Percentiles rank a stretch among this genome's conserved stretches.
Conservation (phyloP, 495 filamentous ascomycete genomes). For the Neurospora sp. region DNA sequence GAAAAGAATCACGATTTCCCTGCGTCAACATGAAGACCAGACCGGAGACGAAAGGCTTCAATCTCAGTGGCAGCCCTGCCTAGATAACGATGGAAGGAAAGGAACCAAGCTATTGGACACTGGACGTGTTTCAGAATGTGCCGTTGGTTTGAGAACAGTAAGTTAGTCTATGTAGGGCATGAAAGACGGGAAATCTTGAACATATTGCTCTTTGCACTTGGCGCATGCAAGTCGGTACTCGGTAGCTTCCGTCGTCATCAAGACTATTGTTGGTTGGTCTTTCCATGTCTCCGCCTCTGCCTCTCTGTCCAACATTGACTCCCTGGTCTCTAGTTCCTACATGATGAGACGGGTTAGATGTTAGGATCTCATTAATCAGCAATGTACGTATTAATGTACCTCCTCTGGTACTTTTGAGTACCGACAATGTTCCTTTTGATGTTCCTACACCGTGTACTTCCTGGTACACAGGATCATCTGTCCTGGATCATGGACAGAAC, state of each 20-base stretch:
- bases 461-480: neutral
- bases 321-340: neutral
- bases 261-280: neutral
- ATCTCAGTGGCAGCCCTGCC: neutral
- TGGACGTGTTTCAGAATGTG: neutral
- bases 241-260: neutral
- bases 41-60: neutral
- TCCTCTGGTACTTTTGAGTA: neutral
- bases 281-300: neutral
- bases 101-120: neutral
- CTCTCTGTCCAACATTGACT: neutral
- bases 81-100: neutral
- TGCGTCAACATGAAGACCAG: neutral
- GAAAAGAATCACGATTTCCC: neutral
- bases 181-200: neutral
- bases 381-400: neutral
- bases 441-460: neutral
- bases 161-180: neutral
- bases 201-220: neutral
- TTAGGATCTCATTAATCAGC: neutral
- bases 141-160: neutral
- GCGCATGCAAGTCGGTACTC: neutral
- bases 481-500: neutral
- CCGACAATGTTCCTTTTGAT: neutral
- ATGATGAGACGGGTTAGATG: neutral